Conservation (phyloP, 345 rosid genomes). For the Arabidopsis suecica region DNA sequence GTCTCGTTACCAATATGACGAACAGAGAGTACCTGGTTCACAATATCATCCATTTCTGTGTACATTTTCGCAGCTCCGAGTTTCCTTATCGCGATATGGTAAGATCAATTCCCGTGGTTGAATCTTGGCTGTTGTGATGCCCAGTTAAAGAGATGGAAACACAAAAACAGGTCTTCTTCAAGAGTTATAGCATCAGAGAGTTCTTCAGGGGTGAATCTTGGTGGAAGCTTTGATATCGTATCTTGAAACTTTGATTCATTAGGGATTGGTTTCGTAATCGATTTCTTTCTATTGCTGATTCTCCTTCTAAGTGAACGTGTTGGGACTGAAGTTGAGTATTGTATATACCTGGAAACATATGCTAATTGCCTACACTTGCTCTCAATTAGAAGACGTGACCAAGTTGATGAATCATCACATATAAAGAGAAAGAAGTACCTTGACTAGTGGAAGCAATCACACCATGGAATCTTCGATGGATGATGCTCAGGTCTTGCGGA, state of each 20-base stretch:
- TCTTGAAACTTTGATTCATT: slow-evolving; percentile 58
- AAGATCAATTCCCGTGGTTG: slow-evolving; percentile 64
- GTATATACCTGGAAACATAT: slow-evolving; percentile 35
- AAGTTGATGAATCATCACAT: not conserved
- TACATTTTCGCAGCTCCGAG: slow-evolving; percentile 86
- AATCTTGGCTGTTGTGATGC: slow-evolving; percentile 82
- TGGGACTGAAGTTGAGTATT: slow-evolving; percentile 56
- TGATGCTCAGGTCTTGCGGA: too few species aligned
- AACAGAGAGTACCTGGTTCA: slow-evolving; percentile 75
- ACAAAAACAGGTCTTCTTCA: slow-evolving; percentile 69
- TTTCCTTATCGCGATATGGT: slow-evolving; percentile 73
- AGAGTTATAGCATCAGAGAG: slow-evolving; percentile 60
- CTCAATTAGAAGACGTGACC: not conserved
- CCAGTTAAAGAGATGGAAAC: slow-evolving; percentile 86
- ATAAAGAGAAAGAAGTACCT: slow-evolving; percentile 49
- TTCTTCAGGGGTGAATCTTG: slow-evolving; percentile 75
- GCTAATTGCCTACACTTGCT: slow-evolving; percentile 1
- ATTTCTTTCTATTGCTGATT: slow-evolving; percentile 60
- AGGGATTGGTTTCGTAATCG: slow-evolving; percentile 55
- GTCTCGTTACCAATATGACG: slow-evolving; percentile 69
- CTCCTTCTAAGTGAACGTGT: slow-evolving; percentile 72
- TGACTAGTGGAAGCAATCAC: slow-evolving; percentile 61
- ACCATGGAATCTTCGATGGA: slow-evolving; percentile 53
- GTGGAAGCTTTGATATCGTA: slow-evolving; percentile 63
- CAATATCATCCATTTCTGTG: slow-evolving; percentile 81